Conservation (phyloP, 1,284 basidiomycete species). For the Leccinum holopus region DNA sequence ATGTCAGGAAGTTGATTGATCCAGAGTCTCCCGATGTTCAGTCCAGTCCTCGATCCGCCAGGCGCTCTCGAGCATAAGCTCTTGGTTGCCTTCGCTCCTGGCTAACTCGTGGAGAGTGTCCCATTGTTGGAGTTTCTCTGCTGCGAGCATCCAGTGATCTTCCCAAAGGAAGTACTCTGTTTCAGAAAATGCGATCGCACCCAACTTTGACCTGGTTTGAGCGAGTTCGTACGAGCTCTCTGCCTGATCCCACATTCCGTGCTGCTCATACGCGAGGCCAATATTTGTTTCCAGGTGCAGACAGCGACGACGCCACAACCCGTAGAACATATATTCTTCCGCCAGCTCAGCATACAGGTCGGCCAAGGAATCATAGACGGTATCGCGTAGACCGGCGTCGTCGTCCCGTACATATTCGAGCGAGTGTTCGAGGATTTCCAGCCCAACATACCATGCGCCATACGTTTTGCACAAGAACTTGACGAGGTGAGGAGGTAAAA, state of each 20-base stretch:
- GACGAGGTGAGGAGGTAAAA: slow-evolving; percentile 90
- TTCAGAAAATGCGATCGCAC: slow-evolving; percentile 89
- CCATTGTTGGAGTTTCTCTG: slow-evolving; percentile 98
- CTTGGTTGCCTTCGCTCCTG: slow-evolving; percentile 87
- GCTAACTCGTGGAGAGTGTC: slow-evolving; percentile 94
- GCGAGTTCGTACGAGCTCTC: slow-evolving; percentile 89
- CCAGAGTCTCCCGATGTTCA: slow-evolving; percentile 76
- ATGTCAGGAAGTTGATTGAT: slow-evolving; percentile 82
- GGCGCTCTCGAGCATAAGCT: slow-evolving; percentile 91
- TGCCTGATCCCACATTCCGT: slow-evolving; percentile 96
- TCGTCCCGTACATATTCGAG: slow-evolving; percentile 78
- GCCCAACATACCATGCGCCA: slow-evolving; percentile 90
- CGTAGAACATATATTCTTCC: slow-evolving; percentile 98
- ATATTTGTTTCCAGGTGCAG: slow-evolving; percentile 91
- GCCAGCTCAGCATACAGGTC: slow-evolving; percentile 95
- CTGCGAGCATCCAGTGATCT: slow-evolving; percentile 97
- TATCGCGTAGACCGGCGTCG: slow-evolving; percentile 80
- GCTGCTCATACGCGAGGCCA: slow-evolving; percentile 93
- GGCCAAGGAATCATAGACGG: slow-evolving; percentile 87
- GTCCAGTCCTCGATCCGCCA: slow-evolving; percentile 96
- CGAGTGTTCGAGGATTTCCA: slow-evolving; percentile 86
- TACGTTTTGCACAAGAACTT: slow-evolving; percentile 98
- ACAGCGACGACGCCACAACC: slow-evolving; percentile 89
- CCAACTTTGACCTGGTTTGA: slow-evolving; percentile 83
- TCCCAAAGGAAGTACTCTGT: slow-evolving; percentile 98